These are phyloP conservation scores for Leersia perrieri DNA, from an alignment of 176 grass and related monocot genomes.

Conservation along the genomic window DNA sequence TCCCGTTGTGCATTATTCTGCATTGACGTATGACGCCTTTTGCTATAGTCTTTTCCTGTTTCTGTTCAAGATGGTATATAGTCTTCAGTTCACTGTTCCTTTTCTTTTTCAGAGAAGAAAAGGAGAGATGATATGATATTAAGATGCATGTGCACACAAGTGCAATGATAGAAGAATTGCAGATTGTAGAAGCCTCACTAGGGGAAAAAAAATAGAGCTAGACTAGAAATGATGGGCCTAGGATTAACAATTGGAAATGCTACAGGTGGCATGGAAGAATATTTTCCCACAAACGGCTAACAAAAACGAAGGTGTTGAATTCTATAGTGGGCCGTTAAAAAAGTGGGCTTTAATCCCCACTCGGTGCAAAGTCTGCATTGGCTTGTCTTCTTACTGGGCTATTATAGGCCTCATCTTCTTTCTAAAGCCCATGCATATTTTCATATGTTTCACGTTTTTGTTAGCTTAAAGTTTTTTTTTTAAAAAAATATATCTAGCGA, in stretches of 20 bases:
- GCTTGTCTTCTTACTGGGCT: background rate
- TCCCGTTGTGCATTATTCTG: background rate
- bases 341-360: background rate
- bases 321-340: background rate
- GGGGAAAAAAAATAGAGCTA: background rate
- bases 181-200: background rate
- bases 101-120: background rate
- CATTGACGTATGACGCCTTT: constrained; percentile 18
- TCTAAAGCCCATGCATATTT: background rate
- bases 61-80: background rate
- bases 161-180: background rate
- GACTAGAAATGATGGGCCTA: background rate
- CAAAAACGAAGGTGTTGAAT: too few species aligned
- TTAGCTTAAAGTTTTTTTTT: too few species aligned
- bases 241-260: too few species aligned
- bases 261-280: too few species aligned
- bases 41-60: background rate
- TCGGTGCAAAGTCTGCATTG: background rate
- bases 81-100: background rate
- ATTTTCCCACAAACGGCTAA: too few species aligned
- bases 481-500: too few species aligned
- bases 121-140: background rate
- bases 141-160: background rate
- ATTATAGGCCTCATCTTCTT: background rate
- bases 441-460: too few species aligned